A percentile compares a stretch with the other conserved stretches of the same genome.
Evolutionary conservation across 1,284 basidiomycete genomes (phyloP).

Genomic region (Austroboletus niveus): DNA sequence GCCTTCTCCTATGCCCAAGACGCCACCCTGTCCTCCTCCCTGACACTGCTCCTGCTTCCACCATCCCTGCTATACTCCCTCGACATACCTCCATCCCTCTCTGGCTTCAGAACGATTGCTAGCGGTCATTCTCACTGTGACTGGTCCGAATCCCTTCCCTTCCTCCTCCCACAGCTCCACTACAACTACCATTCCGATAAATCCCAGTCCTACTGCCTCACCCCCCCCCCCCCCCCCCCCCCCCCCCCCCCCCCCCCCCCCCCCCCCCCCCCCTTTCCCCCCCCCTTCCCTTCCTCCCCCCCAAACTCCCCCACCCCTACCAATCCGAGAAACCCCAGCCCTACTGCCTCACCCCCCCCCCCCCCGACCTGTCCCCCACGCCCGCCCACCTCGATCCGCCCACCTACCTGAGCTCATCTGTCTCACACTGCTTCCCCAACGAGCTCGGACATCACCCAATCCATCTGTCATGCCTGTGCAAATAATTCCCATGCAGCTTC

Average conservation of each 20-base stretch:
- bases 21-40: constrained; percentile 6
- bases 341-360: too few relatives aligned
- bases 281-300: too few relatives aligned
- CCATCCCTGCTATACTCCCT: constrained; percentile 5
- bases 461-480: constrained; percentile 31
- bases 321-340: too few relatives aligned
- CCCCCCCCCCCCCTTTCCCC: too few relatives aligned
- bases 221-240: not conserved
- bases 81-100: constrained; percentile 22
- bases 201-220: constrained; percentile 8
- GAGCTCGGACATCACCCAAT: constrained; percentile 29
- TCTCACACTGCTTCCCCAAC: constrained; percentile 7
- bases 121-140: constrained; percentile 21
- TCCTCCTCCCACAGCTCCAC: constrained; percentile 18
- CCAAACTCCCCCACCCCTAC: too few relatives aligned
- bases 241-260: too few relatives aligned
- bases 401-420: constrained; percentile 1
- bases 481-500: constrained; percentile 18
- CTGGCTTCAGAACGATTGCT: constrained; percentile 22
- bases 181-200: constrained; percentile 24
- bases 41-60: not conserved
- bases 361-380: constrained; percentile 11
- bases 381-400: not conserved
- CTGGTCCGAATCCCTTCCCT: constrained; percentile 24
- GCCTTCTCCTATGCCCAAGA: constrained; percentile 7